Conservation (phyloP, 441 rosid genomes). For the Capsella rubella region DNA sequence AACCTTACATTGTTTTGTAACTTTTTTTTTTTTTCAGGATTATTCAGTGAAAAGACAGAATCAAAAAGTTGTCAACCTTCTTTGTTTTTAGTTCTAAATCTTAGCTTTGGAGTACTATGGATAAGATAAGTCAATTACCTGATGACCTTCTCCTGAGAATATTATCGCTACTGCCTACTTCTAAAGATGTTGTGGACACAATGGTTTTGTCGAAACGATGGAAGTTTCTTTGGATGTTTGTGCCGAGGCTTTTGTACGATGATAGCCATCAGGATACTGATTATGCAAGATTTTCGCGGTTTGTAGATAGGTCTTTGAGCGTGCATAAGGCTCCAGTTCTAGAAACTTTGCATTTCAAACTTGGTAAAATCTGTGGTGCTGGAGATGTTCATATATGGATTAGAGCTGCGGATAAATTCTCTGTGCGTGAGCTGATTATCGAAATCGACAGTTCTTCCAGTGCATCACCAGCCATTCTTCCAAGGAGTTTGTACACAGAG, state of each 20-base stretch:
- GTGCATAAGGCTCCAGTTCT: background rate
- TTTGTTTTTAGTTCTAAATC: no score
- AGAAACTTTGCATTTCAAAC: slow-evolving; percentile 8
- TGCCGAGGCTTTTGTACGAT: background rate
- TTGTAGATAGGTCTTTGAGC: background rate
- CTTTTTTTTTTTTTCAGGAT: no score
- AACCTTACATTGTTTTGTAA: no score
- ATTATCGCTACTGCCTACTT: background rate
- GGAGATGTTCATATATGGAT: slow-evolving; percentile 17
- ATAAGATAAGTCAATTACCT: background rate
- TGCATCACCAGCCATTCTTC: background rate
- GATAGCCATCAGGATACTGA: background rate
- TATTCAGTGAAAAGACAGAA: no score
- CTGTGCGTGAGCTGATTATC: slow-evolving; percentile 10
- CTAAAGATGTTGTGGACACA: background rate
- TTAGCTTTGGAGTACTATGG: background rate
- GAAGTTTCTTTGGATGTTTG: background rate
- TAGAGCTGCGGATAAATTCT: slow-evolving; percentile 6
- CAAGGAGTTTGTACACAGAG: slow-evolving; percentile 5
- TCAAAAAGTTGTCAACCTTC: no score
- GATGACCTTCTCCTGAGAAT: background rate
- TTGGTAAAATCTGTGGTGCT: background rate
- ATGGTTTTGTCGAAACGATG: background rate
- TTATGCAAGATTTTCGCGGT: background rate
- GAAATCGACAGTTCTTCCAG: background rate